phyloP scores from a whole-genome alignment of 2,329 filamentous ascomycete species.

The Geoglossum cookeanum region DNA sequence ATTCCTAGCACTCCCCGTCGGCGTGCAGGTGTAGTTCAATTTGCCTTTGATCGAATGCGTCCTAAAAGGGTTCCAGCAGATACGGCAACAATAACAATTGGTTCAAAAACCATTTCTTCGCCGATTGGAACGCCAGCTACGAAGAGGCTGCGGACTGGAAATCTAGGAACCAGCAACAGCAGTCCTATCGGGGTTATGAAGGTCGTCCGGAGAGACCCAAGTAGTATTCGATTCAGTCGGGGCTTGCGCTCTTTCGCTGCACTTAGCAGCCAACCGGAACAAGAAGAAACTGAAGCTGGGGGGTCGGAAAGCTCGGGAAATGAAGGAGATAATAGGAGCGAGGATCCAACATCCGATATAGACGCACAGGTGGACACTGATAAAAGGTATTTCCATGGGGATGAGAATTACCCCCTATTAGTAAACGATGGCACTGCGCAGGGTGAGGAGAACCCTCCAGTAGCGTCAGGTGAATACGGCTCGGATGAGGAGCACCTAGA shows the following conservation, averaged over 20 bases:
- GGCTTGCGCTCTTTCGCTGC: conserved; percentile 1
- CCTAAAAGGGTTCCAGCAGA: conserved; percentile 42
- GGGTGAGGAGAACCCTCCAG: neutral
- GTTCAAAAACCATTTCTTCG: conserved; percentile 45
- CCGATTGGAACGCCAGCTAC: conserved; percentile 36
- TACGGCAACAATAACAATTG: conserved; percentile 57
- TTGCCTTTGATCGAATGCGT: conserved; percentile 45
- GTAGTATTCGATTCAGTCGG: neutral
- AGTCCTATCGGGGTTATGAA: neutral
- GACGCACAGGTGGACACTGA: neutral
- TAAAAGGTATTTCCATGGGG: neutral
- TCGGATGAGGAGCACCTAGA: conserved; percentile 10
- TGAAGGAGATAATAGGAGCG: neutral
- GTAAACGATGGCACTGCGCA: neutral
- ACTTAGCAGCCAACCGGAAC: conserved; percentile 2
- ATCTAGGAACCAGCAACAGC: conserved; percentile 1
- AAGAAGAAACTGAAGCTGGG: neutral
- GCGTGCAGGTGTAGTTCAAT: conserved; percentile 31
- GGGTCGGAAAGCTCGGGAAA: neutral
- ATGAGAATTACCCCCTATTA: neutral
- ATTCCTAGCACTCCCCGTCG: conserved; percentile 15
- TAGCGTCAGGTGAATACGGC: conserved; percentile 9
- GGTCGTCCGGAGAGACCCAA: neutral
- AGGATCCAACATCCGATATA: neutral
- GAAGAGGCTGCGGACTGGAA: conserved; percentile 15